Percentiles rank a stretch among this genome's conserved stretches.
These are phyloP conservation scores for Pestalotiopsis fici DNA, from an alignment of 2,329 filamentous ascomycete species.

Conservation along the genomic window DNA sequence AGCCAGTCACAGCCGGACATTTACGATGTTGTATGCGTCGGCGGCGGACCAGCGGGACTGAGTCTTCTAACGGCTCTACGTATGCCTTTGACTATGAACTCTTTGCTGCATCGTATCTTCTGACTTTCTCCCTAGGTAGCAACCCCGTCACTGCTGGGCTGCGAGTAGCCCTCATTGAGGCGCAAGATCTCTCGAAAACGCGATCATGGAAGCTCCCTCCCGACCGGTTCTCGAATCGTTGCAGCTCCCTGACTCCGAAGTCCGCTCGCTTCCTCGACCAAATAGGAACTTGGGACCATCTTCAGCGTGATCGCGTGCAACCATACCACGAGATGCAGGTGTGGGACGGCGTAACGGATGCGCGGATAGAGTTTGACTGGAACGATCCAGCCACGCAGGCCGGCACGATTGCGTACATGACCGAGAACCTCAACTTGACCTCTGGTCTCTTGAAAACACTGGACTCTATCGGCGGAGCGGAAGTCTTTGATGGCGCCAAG, in stretches of 20 bases:
- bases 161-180: constrained; percentile 86
- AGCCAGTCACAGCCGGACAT: constrained; percentile 61
- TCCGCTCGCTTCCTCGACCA: constrained; percentile 80
- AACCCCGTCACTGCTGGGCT: constrained; percentile 75
- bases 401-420: constrained; percentile 89
- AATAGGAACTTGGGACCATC: constrained; percentile 83
- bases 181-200: constrained; percentile 76
- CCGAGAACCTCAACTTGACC: constrained; percentile 88
- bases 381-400: constrained; percentile 34
- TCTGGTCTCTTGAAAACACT: constrained; percentile 74
- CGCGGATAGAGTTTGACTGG: constrained; percentile 89
- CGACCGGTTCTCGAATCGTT: constrained; percentile 84
- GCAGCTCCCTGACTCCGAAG: constrained; percentile 88
- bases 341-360: constrained; percentile 91
- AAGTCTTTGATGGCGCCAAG: constrained; percentile 73
- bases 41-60: constrained; percentile 85
- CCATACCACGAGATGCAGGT: constrained; percentile 96
- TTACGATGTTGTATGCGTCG: constrained; percentile 91
- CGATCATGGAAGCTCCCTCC: constrained; percentile 66
- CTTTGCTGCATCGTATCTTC: not conserved
- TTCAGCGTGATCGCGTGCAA: constrained; percentile 75
- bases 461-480: constrained; percentile 66
- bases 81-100: constrained; percentile 42
- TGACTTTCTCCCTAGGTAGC: constrained; percentile 55
- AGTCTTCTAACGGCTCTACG: constrained; percentile 78